These are phyloP conservation scores for Medicago ruthenica DNA, from an alignment of 306 rosid genomes.

Conservation along the genomic window DNA sequence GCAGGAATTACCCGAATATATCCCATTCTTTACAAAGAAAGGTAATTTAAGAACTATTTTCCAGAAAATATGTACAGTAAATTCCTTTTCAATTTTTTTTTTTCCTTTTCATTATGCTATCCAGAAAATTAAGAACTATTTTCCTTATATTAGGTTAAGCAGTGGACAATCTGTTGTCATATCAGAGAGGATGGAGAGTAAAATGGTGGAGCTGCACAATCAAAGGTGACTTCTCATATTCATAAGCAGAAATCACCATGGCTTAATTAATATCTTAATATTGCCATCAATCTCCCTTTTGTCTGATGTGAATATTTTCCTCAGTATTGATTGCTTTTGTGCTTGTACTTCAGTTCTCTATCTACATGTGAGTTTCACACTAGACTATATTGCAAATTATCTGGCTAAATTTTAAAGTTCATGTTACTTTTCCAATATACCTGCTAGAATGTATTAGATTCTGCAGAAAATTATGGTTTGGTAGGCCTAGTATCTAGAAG, in stretches of 20 bases:
- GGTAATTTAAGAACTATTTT: constrained; percentile 54
- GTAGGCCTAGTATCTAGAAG: constrained; percentile 21
- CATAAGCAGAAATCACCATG: constrained; percentile 29
- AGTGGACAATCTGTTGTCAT: constrained; percentile 74
- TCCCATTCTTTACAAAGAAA: constrained; percentile 87
- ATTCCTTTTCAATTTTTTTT: neutral
- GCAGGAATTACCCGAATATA: constrained; percentile 78
- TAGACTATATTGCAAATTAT: neutral
- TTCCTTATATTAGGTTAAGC: constrained; percentile 59
- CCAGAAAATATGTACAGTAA: constrained; percentile 18
- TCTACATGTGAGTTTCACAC: neutral
- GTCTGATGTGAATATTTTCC: constrained; percentile 21
- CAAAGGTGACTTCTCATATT: constrained; percentile 65
- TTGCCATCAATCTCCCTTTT: neutral
- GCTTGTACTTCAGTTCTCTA: neutral
- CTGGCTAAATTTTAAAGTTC: neutral
- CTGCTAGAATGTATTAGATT: constrained; percentile 19
- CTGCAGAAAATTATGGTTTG: neutral
- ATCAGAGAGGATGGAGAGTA: constrained; percentile 84
- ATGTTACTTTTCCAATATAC: neutral
- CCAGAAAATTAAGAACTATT: constrained; percentile 27
- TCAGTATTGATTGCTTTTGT: constrained; percentile 1
- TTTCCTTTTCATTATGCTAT: constrained; percentile 31
- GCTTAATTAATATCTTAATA: constrained; percentile 19
- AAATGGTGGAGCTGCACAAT: constrained; percentile 57